Percentiles rank a stretch among this genome's conserved stretches.
These are phyloP conservation scores for Glebionis coronaria DNA, from an alignment of 129 eudicot species.

Conservation along the genomic window DNA sequence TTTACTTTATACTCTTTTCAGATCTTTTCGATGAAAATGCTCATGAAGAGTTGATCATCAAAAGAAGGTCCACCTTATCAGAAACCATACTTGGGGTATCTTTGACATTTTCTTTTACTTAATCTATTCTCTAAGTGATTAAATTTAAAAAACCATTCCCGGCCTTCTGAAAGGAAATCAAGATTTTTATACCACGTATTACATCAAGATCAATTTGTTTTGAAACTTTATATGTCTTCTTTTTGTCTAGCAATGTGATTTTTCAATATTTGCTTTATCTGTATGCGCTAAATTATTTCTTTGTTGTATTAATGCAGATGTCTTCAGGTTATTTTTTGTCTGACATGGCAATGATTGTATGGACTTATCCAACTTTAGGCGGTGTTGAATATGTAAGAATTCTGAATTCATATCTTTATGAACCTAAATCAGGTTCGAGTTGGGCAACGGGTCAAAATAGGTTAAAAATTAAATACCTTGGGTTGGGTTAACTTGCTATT, in stretches of 20 bases:
- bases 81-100: constrained; percentile 70
- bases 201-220: not conserved
- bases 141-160: constrained; percentile 4
- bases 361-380: constrained; percentile 80
- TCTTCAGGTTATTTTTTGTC: constrained; percentile 85
- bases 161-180: not conserved
- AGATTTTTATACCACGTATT: not conserved
- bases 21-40: constrained; percentile 50
- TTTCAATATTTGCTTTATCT: not conserved
- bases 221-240: not conserved
- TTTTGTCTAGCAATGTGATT: not conserved
- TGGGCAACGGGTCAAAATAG: too few species aligned
- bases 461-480: too few species aligned
- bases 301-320: constrained; percentile 44
- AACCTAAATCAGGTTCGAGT: too few species aligned
- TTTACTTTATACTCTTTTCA: constrained; percentile 55
- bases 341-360: constrained; percentile 78
- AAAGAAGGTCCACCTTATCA: constrained; percentile 55
- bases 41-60: constrained; percentile 34
- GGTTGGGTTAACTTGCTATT: too few species aligned
- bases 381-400: constrained; percentile 92
- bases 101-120: constrained; percentile 4
- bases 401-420: not conserved
- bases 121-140: not conserved
- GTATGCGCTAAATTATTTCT: not conserved